Evolutionary conservation across 2,329 filamentous ascomycete species (phyloP).

Genomic region (Sclerotinia spermophila): DNA sequence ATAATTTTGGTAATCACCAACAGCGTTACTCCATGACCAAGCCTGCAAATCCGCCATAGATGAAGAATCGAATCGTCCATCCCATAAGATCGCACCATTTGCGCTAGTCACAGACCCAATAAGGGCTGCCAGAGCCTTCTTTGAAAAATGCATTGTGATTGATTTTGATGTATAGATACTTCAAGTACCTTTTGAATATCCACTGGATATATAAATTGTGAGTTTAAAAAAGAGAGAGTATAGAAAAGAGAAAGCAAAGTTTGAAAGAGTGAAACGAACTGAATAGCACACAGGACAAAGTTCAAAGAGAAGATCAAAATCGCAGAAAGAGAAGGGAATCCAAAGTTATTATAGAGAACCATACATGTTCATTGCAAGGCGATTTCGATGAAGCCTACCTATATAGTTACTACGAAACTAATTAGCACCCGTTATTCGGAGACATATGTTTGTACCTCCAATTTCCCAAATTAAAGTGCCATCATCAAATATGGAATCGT

Average conservation of each 20-base stretch:
- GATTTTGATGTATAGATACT: background rate
- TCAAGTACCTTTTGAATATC: slow-evolving; percentile 12
- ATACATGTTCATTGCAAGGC: background rate
- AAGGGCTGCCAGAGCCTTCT: slow-evolving; percentile 26
- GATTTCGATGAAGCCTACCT: background rate
- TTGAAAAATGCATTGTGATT: slow-evolving; percentile 29
- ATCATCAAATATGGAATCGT: slow-evolving; percentile 1
- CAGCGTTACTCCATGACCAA: slow-evolving; percentile 66
- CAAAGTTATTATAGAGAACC: background rate
- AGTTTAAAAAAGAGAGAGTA: background rate
- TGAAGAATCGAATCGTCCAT: slow-evolving; percentile 62
- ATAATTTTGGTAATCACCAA: slow-evolving; percentile 71
- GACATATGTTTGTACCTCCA: background rate
- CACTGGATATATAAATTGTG: slow-evolving; percentile 1
- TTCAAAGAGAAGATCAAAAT: background rate
- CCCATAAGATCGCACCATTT: slow-evolving; percentile 55
- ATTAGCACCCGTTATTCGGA: background rate
- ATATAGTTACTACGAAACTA: background rate
- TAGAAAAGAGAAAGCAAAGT: background rate
- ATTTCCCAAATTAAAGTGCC: slow-evolving; percentile 20
- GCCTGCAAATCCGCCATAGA: slow-evolving; percentile 52
- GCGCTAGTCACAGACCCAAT: slow-evolving; percentile 36
- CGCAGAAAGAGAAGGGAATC: background rate
- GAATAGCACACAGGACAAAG: slow-evolving; percentile 18
- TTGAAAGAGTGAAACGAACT: slow-evolving; percentile 20